Base-by-base conservation (phyloP, 2,329 filamentous ascomycete genomes). In the Teratosphaeria gauchensis region DNA sequence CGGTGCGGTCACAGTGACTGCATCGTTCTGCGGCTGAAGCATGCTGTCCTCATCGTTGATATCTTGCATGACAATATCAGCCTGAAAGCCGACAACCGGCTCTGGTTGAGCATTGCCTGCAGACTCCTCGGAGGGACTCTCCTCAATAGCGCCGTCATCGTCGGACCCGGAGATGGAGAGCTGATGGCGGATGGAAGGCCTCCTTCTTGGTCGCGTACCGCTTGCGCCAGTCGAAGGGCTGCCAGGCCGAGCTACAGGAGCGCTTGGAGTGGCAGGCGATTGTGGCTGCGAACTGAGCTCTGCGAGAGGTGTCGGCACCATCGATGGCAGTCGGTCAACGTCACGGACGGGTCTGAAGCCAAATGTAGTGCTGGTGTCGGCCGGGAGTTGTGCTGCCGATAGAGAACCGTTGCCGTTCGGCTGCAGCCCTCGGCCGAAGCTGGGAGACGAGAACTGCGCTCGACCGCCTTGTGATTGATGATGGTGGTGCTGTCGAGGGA, bases 131-230 rank as follows among this genome's bases (percentile, higher is more conserved):
- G 87, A 89, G 19, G 84, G 83, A 68, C 87, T 84, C 67, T 92
- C 91, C 63, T 97, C 92, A 11, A 86, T 85, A 68, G 90, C 90
- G 62, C 88, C 82, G 71, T 96, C 92, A 68, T 97, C 92, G 7
- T 86, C 84, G 64, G 96, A 92, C 5, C 85, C 89, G n/a, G 89
- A 94, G 55, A 82, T 82, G 19, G 92, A 96, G 62, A 88, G 84
- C 69, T 96, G 91, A 68, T 96, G 92, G 59, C 90, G 85, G 65
- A 96, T 94, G 0, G 90, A 91, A 35, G 91, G 90, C 38, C 92
- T 84, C 67, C 89, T 82, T 56, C 87, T 81, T 19, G 83, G 77
- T 59, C 85, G 80, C 52, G 76, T 75, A 4, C 78, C 76, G 2
- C 81, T 78, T 1, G 80, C 80, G 24, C 80, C 59, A 51, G 71